These are phyloP conservation scores for Dalbergia oliveri DNA, from an alignment of 306 rosid species.

Conservation along the genomic window DNA sequence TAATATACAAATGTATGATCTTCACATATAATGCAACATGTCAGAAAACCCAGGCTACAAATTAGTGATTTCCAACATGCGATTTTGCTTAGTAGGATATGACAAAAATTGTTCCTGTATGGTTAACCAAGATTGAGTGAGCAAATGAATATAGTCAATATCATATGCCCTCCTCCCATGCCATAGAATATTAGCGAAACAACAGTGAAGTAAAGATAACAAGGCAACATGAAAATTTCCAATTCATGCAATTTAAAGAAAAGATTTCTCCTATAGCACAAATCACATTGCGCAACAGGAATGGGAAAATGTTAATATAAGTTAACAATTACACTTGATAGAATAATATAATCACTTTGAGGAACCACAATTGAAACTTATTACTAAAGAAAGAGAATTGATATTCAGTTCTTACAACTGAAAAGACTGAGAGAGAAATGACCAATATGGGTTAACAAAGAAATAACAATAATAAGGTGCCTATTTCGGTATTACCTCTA, in stretches of 20 bases:
- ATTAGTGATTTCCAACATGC: constrained; percentile 24
- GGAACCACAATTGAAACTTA: constrained; percentile 20
- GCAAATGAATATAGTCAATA: constrained; percentile 1
- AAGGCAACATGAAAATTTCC: constrained; percentile 14
- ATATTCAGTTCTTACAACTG: constrained; percentile 19
- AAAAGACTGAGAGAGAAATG: background rate
- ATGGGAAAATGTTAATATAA: background rate
- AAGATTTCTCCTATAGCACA: constrained; percentile 19
- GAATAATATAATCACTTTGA: background rate
- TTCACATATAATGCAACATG: constrained; percentile 10
- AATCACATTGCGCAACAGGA: constrained; percentile 17
- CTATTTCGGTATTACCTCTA: no score
- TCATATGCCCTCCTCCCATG: constrained; percentile 25
- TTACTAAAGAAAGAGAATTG: background rate
- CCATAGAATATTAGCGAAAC: background rate
- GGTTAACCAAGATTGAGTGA: constrained; percentile 24
- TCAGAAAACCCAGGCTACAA: constrained; percentile 32
- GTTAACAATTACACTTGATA: background rate
- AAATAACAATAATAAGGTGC: no score
- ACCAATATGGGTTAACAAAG: background rate
- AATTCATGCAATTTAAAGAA: constrained; percentile 9
- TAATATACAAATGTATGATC: background rate
- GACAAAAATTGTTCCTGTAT: background rate
- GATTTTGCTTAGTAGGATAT: background rate
- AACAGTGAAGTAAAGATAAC: constrained; percentile 14